A percentile compares a stretch with the other conserved stretches of the same genome.
Conservation (phyloP, 345 rosid species). For the Citrus maxima region DNA sequence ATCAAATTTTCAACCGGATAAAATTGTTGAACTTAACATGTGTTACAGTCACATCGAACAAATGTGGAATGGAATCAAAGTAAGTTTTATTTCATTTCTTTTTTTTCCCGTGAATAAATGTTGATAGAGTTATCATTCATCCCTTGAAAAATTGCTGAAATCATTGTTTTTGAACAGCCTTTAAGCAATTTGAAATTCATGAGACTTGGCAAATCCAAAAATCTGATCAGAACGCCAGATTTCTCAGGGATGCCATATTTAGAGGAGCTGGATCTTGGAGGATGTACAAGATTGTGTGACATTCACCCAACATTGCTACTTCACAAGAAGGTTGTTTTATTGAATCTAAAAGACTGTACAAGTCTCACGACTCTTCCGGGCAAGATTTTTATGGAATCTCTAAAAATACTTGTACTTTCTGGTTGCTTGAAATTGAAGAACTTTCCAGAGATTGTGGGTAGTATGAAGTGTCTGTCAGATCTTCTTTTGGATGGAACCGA, state of each 20-base stretch:
- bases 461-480: conserved; percentile 21
- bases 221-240: conserved; percentile 16
- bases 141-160: too few species aligned
- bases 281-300: conserved; percentile 23
- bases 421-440: conserved; percentile 25
- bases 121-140: background rate
- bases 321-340: conserved; percentile 11
- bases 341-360: conserved; percentile 28
- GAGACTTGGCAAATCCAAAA: background rate
- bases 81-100: background rate
- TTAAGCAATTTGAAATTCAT: conserved; percentile 16
- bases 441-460: conserved; percentile 23
- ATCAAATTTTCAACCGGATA: background rate
- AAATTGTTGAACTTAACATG: conserved; percentile 9
- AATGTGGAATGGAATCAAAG: conserved; percentile 5
- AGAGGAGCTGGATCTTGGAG: conserved; percentile 26
- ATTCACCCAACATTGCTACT: conserved; percentile 25
- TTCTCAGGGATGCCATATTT: conserved; percentile 23
- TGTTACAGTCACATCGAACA: conserved; percentile 4
- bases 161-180: conserved; percentile 3
- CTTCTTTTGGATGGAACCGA: conserved; percentile 29
- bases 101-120: background rate
- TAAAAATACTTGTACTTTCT: conserved; percentile 9
- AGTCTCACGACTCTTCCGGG: conserved; percentile 5
- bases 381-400: conserved; percentile 20